Evolutionary conservation across 208 protist genomes (phyloP).

Genomic region (Crithidia mellificae): DNA sequence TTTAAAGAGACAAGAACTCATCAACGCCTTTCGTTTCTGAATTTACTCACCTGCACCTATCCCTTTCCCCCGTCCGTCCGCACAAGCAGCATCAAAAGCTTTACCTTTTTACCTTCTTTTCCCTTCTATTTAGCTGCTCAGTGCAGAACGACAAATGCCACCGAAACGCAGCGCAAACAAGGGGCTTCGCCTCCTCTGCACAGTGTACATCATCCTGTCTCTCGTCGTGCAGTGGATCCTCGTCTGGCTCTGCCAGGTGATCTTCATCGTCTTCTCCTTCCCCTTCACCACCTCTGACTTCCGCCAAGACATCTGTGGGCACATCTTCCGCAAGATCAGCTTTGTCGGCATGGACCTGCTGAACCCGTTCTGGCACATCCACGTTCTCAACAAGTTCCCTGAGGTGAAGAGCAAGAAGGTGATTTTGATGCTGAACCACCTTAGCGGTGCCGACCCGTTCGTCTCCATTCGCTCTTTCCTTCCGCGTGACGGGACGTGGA

Average conservation of each 20-base stretch:
- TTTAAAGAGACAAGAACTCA: too few relatives aligned
- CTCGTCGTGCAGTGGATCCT: slow-evolving; percentile 63
- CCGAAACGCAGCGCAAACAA: slow-evolving; percentile 21
- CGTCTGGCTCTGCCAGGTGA: slow-evolving; percentile 61
- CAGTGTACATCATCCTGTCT: slow-evolving; percentile 55
- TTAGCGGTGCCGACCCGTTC: slow-evolving; percentile 81
- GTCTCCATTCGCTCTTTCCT: slow-evolving; percentile 69
- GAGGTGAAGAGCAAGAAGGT: slow-evolving; percentile 61
- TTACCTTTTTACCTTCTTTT: neutral
- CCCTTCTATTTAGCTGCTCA: too few relatives aligned
- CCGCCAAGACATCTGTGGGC: slow-evolving; percentile 71
- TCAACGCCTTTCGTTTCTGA: too few relatives aligned
- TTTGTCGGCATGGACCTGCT: slow-evolving; percentile 62
- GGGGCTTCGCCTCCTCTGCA: slow-evolving; percentile 49
- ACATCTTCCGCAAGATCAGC: slow-evolving; percentile 73
- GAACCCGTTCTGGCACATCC: slow-evolving; percentile 83
- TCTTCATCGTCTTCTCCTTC: slow-evolving; percentile 63
- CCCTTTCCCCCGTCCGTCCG: too few relatives aligned
- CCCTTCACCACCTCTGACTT: slow-evolving; percentile 59
- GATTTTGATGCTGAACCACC: slow-evolving; percentile 88
- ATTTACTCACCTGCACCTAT: too few relatives aligned
- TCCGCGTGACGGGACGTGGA: slow-evolving; percentile 77
- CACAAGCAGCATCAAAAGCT: neutral
- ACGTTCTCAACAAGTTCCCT: slow-evolving; percentile 72
- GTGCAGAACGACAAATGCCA: neutral